Conservation (phyloP, 2,329 filamentous ascomycete genomes). For the Chrysoporthe deuterocubensis region DNA sequence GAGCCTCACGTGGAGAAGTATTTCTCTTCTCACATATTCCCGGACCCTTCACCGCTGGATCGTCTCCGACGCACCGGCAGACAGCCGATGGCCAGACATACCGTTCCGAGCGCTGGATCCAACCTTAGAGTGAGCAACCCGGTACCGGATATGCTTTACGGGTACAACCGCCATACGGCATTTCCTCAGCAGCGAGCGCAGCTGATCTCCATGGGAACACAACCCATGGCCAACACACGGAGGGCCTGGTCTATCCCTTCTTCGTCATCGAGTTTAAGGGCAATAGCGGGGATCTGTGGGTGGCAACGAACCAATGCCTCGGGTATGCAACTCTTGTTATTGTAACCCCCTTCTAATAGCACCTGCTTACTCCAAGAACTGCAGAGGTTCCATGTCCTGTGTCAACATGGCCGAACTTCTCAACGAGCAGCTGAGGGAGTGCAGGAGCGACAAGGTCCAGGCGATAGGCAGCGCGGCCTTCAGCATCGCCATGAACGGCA, state of each 20-base stretch:
- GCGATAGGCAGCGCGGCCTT: neutral
- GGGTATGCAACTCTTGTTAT: conserved; percentile 20
- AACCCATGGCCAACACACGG: conserved; percentile 31
- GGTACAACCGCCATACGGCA: conserved; percentile 29
- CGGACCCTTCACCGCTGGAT: neutral
- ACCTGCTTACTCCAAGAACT: no score
- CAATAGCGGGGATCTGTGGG: conserved; percentile 30
- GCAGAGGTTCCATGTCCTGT: conserved; percentile 3
- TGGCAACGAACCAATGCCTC: conserved; percentile 43
- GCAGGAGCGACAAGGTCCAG: neutral
- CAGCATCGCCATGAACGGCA: conserved; percentile 25
- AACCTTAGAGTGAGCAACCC: conserved; percentile 32
- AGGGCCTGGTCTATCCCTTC: conserved; percentile 34
- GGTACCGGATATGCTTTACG: conserved; percentile 33
- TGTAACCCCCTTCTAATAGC: no score
- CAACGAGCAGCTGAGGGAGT: neutral
- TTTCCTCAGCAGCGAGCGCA: conserved; percentile 30
- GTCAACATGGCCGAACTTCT: neutral
- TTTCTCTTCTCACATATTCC: neutral
- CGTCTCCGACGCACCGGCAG: neutral
- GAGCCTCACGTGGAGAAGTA: neutral
- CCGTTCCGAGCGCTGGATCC: conserved; percentile 27
- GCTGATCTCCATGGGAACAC: conserved; percentile 32
- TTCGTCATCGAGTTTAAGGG: conserved; percentile 39
- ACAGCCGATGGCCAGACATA: conserved; percentile 25